Percentiles rank a stretch among this genome's conserved stretches.
Conservation (phyloP, 257 asterid species). For the Fraxinus americana region DNA sequence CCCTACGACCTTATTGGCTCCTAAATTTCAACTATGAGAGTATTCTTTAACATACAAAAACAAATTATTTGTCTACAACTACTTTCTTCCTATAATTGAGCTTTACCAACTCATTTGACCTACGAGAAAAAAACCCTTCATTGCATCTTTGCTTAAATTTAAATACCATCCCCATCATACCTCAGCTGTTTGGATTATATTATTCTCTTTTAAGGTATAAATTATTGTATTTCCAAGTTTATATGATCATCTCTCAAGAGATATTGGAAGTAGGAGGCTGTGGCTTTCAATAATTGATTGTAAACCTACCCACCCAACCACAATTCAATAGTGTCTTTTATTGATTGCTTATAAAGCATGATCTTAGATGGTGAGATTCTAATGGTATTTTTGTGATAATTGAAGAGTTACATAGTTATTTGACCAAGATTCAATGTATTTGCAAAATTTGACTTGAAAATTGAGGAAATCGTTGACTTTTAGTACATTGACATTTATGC, state of each 20-base stretch:
- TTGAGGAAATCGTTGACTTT: too few relatives aligned
- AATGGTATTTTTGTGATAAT: background rate
- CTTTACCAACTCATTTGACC: background rate
- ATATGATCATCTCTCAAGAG: background rate
- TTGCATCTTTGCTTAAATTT: background rate
- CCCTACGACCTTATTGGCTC: background rate
- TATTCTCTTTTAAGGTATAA: background rate
- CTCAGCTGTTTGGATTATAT: background rate
- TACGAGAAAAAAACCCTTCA: background rate
- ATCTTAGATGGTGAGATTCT: background rate
- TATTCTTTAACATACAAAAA: background rate
- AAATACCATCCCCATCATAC: background rate
- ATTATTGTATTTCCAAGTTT: background rate
- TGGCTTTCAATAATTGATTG: background rate
- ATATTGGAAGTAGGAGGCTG: background rate
- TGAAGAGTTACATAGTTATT: background rate
- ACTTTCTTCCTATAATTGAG: background rate
- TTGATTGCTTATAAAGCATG: background rate
- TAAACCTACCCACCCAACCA: background rate
- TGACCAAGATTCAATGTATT: background rate
- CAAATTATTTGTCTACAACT: background rate
- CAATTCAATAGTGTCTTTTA: too few relatives aligned
- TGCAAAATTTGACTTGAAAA: background rate
- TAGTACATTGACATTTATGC: too few relatives aligned
- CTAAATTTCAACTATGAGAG: background rate